These are phyloP conservation scores for Chlorencoelia australis DNA, from an alignment of 2,329 filamentous ascomycete genomes.

Conservation along the genomic window DNA sequence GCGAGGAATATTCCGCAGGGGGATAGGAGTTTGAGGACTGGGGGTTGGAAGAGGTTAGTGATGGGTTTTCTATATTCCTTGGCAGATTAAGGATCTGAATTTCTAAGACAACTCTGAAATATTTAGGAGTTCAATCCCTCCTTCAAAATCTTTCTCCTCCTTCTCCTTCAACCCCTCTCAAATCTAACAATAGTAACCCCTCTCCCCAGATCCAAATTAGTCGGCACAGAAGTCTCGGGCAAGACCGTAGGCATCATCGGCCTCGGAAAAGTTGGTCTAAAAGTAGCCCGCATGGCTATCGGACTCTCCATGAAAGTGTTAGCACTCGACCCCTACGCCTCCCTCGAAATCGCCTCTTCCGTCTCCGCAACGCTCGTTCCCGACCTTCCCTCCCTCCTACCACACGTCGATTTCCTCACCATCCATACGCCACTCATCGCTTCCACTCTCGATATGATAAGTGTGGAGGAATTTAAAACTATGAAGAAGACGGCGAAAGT, in stretches of 20 bases:
- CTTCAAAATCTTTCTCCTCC: no score
- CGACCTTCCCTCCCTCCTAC: constrained; percentile 50
- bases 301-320: constrained; percentile 68
- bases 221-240: constrained; percentile 68
- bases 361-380: constrained; percentile 55
- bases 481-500: constrained; percentile 70
- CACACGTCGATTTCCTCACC: constrained; percentile 64
- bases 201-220: no score
- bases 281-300: constrained; percentile 68
- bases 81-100: no score
- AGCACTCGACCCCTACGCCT: constrained; percentile 70
- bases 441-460: constrained; percentile 65
- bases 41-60: constrained; percentile 66
- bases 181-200: no score
- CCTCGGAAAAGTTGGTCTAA: constrained; percentile 73
- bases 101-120: no score
- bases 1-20: constrained; percentile 65
- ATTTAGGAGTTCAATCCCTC: no score
- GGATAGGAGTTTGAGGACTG: constrained; percentile 57
- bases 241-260: constrained; percentile 71
- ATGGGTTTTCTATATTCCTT: no score
- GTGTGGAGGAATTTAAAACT: constrained; percentile 50
- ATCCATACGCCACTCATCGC: constrained; percentile 74
- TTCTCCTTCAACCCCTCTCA: no score
- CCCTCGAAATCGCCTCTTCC: constrained; percentile 56